Conservation (phyloP, 2,329 filamentous ascomycete genomes). For the Monosporascus cannonballus region DNA sequence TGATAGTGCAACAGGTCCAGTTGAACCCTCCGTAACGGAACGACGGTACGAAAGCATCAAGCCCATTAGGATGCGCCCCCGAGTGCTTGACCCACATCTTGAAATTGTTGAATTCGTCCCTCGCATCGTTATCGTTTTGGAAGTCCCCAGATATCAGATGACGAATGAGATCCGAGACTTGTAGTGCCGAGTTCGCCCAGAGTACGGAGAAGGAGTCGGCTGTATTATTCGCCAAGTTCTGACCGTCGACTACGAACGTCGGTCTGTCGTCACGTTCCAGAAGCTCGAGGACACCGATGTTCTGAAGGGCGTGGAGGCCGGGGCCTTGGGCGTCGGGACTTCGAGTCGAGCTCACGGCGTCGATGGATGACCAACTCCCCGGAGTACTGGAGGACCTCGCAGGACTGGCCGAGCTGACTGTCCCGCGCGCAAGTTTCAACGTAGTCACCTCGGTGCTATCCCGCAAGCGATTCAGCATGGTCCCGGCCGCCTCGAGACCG, state of each 20-base stretch:
- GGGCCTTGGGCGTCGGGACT: slow-evolving; percentile 47
- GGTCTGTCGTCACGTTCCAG: slow-evolving; percentile 72
- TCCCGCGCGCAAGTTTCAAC: slow-evolving; percentile 49
- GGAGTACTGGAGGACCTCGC: slow-evolving; percentile 44
- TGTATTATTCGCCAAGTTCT: slow-evolving; percentile 48
- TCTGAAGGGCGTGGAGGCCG: slow-evolving; percentile 51
- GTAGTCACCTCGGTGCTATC: slow-evolving; percentile 48
- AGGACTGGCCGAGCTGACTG: slow-evolving; percentile 41
- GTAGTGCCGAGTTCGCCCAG: slow-evolving; percentile 64
- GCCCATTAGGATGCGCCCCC: slow-evolving; percentile 43
- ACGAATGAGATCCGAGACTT: slow-evolving; percentile 47
- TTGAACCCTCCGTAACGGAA: slow-evolving; percentile 57
- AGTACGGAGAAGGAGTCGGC: slow-evolving; percentile 53
- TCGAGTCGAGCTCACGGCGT: slow-evolving; percentile 41
- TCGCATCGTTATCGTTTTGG: slow-evolving; percentile 34
- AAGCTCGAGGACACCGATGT: slow-evolving; percentile 64
- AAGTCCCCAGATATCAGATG: slow-evolving; percentile 48
- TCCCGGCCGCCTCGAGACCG: slow-evolving; percentile 35
- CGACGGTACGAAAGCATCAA: slow-evolving; percentile 47
- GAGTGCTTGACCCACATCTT: slow-evolving; percentile 62
- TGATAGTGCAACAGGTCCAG: slow-evolving; percentile 67
- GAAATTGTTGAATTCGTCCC: slow-evolving; percentile 54
- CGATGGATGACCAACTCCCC: slow-evolving; percentile 48
- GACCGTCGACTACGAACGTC: slow-evolving; percentile 68
- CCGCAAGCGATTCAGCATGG: slow-evolving; percentile 41